phyloP scores from a whole-genome alignment of 1,284 basidiomycete species.

The Sutorius eximius region DNA sequence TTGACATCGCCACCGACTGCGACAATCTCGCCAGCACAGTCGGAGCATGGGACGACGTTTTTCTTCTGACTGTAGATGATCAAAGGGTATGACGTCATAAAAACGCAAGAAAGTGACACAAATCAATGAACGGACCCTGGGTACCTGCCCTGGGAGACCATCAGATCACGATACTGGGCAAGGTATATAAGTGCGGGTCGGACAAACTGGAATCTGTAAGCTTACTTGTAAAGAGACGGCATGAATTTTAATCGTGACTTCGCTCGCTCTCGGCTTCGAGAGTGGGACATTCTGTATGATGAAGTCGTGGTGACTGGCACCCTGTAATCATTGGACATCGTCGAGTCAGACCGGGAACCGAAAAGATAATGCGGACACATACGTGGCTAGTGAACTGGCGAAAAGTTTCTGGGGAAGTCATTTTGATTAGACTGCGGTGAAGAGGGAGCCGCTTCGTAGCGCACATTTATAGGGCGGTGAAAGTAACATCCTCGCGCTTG shows the following conservation, averaged over 20 bases:
- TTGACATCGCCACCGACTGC: slow-evolving; percentile 53
- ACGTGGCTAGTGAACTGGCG: too few species aligned
- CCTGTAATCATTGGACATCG: slow-evolving; percentile 10
- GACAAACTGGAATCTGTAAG: neutral
- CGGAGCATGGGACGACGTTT: slow-evolving; percentile 55
- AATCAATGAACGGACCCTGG: slow-evolving; percentile 19
- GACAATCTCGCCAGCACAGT: slow-evolving; percentile 62
- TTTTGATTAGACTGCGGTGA: too few species aligned
- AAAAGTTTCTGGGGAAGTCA: too few species aligned
- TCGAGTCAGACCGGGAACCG: too few species aligned
- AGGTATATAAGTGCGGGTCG: neutral
- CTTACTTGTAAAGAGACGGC: slow-evolving; percentile 50
- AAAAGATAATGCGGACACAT: too few species aligned
- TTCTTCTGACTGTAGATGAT: slow-evolving; percentile 15
- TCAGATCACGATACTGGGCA: slow-evolving; percentile 44
- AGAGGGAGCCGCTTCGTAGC: too few species aligned
- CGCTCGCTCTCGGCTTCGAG: slow-evolving; percentile 35
- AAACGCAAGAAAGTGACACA: neutral
- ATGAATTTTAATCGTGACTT: slow-evolving; percentile 52
- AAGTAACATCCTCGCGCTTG: too few species aligned
- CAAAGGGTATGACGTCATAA: neutral
- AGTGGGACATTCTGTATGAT: slow-evolving; percentile 34
- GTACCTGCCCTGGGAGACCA: slow-evolving; percentile 39
- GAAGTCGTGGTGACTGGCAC: slow-evolving; percentile 32
- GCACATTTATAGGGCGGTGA: too few species aligned